These are phyloP conservation scores for Zea mays DNA, from an alignment of 176 grass and related monocot genomes.

Conservation along the genomic window DNA sequence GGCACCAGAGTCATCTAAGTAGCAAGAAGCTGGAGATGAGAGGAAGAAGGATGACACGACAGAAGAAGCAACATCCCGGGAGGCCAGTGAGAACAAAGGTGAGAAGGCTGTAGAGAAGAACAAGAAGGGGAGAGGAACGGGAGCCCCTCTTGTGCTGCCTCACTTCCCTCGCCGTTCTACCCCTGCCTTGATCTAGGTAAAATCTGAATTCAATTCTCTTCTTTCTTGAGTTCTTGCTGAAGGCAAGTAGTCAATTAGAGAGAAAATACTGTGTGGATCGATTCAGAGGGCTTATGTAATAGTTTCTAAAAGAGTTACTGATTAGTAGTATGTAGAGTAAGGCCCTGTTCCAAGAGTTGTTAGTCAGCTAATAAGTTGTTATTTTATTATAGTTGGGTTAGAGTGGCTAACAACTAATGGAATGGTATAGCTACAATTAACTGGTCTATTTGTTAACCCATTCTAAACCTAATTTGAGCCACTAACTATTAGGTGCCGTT, in stretches of 20 bases:
- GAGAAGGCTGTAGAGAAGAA: not conserved
- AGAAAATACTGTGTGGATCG: not conserved
- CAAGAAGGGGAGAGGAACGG: not conserved
- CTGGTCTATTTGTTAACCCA: no score
- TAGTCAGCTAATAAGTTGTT: no score
- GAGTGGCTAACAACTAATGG: no score
- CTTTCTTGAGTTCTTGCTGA: not conserved
- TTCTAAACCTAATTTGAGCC: no score
- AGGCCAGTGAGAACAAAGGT: not conserved
- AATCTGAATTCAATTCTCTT: not conserved
- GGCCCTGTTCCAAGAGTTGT: no score
- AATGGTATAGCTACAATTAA: no score
- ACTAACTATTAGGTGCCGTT: no score
- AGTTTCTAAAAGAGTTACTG: not conserved
- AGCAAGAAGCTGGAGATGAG: not conserved
- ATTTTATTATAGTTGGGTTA: no score
- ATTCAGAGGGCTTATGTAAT: not conserved
- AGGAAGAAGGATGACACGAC: not conserved
- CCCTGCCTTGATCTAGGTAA: not conserved
- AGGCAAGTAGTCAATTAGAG: not conserved
- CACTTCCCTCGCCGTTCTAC: not conserved
- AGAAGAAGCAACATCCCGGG: slow-evolving; percentile 15
- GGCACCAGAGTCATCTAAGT: not conserved
- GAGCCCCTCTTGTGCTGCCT: not conserved
- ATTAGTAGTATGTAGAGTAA: not conserved